These are phyloP conservation scores for Tricladium varicosporioides DNA, from an alignment of 2,329 filamentous ascomycete species.

Conservation along the genomic window DNA sequence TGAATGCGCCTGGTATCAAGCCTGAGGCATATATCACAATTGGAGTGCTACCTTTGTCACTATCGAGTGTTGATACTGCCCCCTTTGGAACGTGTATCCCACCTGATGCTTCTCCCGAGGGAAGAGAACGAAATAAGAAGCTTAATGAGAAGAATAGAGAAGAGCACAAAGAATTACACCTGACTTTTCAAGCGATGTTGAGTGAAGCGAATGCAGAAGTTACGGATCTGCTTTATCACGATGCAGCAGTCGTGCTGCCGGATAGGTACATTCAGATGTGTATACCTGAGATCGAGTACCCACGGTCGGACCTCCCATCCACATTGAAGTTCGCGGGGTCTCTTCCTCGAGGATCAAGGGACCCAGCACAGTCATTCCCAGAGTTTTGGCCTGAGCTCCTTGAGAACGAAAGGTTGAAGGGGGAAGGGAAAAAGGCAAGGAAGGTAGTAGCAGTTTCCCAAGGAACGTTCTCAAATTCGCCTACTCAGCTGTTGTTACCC, in stretches of 20 bases:
- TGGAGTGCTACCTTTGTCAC: slow-evolving; percentile 36
- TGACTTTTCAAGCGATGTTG: not conserved
- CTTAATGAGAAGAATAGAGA: slow-evolving; percentile 27
- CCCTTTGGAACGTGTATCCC: slow-evolving; percentile 39
- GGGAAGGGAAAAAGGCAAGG: slow-evolving; percentile 18
- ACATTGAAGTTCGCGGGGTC: slow-evolving; percentile 44
- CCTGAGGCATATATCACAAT: slow-evolving; percentile 40
- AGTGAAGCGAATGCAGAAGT: not conserved
- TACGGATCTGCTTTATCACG: slow-evolving; percentile 16
- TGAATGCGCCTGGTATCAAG: slow-evolving; percentile 40
- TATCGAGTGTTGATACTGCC: slow-evolving; percentile 37
- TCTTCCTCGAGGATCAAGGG: slow-evolving; percentile 33
- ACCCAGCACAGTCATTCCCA: slow-evolving; percentile 33
- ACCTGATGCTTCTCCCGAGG: slow-evolving; percentile 38
- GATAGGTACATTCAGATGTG: slow-evolving; percentile 35
- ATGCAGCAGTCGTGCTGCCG: slow-evolving; percentile 23
- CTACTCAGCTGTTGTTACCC: slow-evolving; percentile 35
- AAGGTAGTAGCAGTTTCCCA: slow-evolving; percentile 38
- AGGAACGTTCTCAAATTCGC: slow-evolving; percentile 33
- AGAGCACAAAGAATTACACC: not conserved
- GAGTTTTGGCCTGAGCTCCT: slow-evolving; percentile 45
- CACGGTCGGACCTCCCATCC: slow-evolving; percentile 34
- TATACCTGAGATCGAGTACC: slow-evolving; percentile 36
- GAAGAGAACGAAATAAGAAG: slow-evolving; percentile 35
- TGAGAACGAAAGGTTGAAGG: slow-evolving; percentile 30